Evolutionary conservation across 352 stramenopile genomes (phyloP), one percentile per base, ranked within the genome.

Genomic region (Globisporangium parvum): DNA sequence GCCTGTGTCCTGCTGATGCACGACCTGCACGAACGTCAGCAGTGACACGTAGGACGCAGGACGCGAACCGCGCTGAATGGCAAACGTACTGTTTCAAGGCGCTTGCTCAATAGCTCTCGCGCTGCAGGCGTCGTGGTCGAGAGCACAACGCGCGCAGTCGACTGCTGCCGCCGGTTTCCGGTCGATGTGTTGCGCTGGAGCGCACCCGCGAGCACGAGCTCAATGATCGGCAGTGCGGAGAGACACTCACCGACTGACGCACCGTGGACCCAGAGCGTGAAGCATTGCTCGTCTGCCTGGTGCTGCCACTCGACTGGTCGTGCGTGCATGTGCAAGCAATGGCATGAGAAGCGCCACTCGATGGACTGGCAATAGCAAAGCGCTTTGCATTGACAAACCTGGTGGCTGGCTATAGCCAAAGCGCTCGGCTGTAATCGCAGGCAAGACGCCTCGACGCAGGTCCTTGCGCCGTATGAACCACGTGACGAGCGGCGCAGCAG

Each of bases 241-340:
- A 91, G 58, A 54, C 77, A 88, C 60, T 91, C 81, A 11, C 81
- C 81, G 26, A 89, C 77, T 0, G 81, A 91, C 12, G 81, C 81
- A 17, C 77, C 77, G 51, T 91, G 81, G 62, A 91, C 84, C 81
- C 81, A 91, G 18, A 86, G 41, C 9, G 68, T 82, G n/a, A 77
- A 71, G 11, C 18, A 59, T 0, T 52, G 35, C 44, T 39, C 52
- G 33, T 53, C 15, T 23, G 47, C 10, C 33, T 65, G 39, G 33
- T 54, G 53, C 26, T 31, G 53, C 62, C 71, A 75, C 53, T 65
- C 48, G 40, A 45, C 50, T 55, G 53, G 21, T 51, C 47, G 63
- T 37, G n/a, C 47, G 6, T n/a, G 10, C 12, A n/a, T 37, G 31
- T 37, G 20, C 26, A 17, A 35, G 50, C n/a, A n/a, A n/a, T n/a